phyloP scores from a whole-genome alignment of 805 yeast species.

The Pichia cabralensis region DNA sequence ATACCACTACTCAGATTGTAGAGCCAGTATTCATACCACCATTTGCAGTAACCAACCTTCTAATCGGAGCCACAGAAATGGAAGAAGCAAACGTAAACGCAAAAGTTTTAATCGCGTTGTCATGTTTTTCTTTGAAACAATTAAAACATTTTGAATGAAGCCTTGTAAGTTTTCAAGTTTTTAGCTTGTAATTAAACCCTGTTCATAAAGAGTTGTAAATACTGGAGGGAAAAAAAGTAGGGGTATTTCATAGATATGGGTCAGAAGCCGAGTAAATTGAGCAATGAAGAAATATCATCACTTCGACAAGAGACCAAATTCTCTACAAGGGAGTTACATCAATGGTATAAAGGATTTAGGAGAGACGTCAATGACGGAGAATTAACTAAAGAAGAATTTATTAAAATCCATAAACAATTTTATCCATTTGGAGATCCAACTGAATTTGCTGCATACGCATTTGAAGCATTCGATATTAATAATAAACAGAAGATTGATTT shows the following conservation, averaged over 20 bases:
- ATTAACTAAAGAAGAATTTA: conserved; percentile 76
- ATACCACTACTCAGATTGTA: too few relatives aligned
- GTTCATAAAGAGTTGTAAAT: too few relatives aligned
- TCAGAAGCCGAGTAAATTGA: conserved; percentile 83
- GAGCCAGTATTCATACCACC: too few relatives aligned
- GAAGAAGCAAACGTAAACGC: too few relatives aligned
- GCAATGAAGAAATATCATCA: conserved; percentile 79
- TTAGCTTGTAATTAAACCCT: too few relatives aligned
- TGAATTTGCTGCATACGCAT: conserved; percentile 80
- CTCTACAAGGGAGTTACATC: conserved; percentile 89
- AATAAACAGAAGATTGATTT: conserved; percentile 76
- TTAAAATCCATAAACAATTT: conserved; percentile 88
- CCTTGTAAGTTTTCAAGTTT: too few relatives aligned
- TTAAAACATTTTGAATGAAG: too few relatives aligned
- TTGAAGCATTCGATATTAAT: conserved; percentile 81
- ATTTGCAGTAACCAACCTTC: too few relatives aligned
- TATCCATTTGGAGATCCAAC: conserved; percentile 98
- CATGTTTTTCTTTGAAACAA: too few relatives aligned
- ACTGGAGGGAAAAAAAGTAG: too few relatives aligned
- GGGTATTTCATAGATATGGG: conserved; percentile 44
- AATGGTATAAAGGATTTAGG: conserved; percentile 95
- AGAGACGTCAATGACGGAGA: conserved; percentile 93
- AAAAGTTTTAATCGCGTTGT: too few relatives aligned
- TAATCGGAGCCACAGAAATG: too few relatives aligned
- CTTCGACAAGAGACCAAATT: conserved; percentile 82